Evolutionary conservation across 352 stramenopile species (phyloP), one percentile per base, ranked within the genome.

Genomic region (Pythium sp.): DNA sequence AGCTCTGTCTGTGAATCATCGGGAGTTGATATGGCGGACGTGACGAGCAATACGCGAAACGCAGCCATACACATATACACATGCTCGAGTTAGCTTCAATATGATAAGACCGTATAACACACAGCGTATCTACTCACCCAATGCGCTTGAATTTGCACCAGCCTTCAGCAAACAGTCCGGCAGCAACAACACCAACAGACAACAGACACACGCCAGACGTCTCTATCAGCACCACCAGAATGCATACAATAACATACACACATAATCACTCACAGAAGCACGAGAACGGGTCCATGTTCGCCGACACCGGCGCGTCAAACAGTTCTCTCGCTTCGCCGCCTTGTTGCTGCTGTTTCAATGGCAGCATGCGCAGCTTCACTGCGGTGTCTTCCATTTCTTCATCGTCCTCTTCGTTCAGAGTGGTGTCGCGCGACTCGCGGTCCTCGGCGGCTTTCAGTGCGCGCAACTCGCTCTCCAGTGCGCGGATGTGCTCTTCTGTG

Each of bases 81-180:
- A 49, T 12, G 5, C 36, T 49, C 5, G 8, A 49, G 43, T 49
- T 20, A 49, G 43, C 18, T 49, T 49, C 15, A 20, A 49, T n/a
- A 3, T 18, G 43, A 20, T 22, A 49, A 49, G 20, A 4, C n/a
- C 11, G 18, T 28, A 55, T 55, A 15, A 15, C 11, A 7, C 8
- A n/a, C n/a, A 14, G 5, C 28, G 9, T n/a, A 9, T 7, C 7
- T 0, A 67, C 69, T 22, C 53, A 79, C 71, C 82, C 81, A 43
- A 91, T 60, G 28, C 77, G 74, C 61, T 77, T 79, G 43, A 89
- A 80, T 41, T 84, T 81, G 70, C 82, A 85, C 47, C 74, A 81
- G n/a, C 72, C 69, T 78, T 20, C 20, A 65, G 3, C 54, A 36
- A 36, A 26, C 53, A 58, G 22, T 18, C 36, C 14, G 15, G 15